phyloP scores from a whole-genome alignment of 2,329 filamentous ascomycete species.

The Domatiomyces catenatus region DNA sequence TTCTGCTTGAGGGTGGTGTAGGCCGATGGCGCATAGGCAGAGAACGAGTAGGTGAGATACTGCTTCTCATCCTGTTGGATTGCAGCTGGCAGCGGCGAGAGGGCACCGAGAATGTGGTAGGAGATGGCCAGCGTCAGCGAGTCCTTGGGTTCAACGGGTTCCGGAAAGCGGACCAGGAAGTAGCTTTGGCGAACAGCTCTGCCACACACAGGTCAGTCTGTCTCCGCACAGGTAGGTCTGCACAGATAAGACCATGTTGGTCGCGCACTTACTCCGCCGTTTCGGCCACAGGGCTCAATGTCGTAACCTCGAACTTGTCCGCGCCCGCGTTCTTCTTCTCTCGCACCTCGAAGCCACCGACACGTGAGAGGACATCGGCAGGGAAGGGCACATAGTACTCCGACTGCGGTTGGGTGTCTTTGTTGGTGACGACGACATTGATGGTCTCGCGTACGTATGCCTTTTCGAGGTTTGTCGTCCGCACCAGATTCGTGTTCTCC shows the following conservation, averaged over 20 bases:
- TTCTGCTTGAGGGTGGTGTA: constrained; percentile 87
- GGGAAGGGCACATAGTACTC: constrained; percentile 89
- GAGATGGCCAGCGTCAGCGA: constrained; percentile 80
- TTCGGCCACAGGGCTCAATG: constrained; percentile 45
- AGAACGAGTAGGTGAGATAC: constrained; percentile 73
- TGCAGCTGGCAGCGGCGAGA: constrained; percentile 61
- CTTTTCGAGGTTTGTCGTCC: constrained; percentile 84
- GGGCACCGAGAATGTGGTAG: constrained; percentile 65
- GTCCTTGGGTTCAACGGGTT: constrained; percentile 56
- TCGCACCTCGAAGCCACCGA: constrained; percentile 80
- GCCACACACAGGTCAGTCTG: not conserved
- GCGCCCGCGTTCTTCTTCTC: constrained; percentile 68
- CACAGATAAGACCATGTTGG: constrained; percentile 39
- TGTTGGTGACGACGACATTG: constrained; percentile 89
- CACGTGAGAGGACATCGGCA: constrained; percentile 53
- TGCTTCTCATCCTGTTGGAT: constrained; percentile 79
- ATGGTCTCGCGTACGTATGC: constrained; percentile 76
- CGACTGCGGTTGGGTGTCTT: constrained; percentile 59
- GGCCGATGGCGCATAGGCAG: constrained; percentile 65
- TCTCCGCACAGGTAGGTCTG: constrained; percentile 11
- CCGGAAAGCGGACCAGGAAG: constrained; percentile 66
- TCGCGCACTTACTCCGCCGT: constrained; percentile 31
- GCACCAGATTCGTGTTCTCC: constrained; percentile 82
- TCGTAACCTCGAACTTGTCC: constrained; percentile 52
- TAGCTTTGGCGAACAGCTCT: constrained; percentile 53